Percentiles rank a stretch among this genome's conserved stretches.
Conservation (phyloP, 768 basidiomycete genomes). For the Boletus tylopilopsis region DNA sequence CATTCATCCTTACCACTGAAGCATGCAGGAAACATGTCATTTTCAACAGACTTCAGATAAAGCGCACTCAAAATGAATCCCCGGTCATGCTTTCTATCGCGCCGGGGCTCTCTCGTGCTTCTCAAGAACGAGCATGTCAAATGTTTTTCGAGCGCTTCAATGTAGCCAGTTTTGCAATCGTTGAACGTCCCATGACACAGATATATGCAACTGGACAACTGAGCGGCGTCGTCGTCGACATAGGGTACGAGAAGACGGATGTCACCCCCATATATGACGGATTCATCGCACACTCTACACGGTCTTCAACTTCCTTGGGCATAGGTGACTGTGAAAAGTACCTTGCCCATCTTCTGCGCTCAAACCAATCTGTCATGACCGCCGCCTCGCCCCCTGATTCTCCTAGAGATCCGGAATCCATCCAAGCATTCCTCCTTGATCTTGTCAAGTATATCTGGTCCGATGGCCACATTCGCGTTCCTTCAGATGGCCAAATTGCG, state of each 20-base stretch:
- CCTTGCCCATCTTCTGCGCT: constrained; percentile 67
- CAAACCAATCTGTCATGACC: constrained; percentile 61
- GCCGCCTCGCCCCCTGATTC: constrained; percentile 52
- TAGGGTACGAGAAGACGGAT: constrained; percentile 73
- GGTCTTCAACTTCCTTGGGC: constrained; percentile 60
- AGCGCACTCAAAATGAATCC: constrained; percentile 84
- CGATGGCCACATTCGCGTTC: constrained; percentile 67
- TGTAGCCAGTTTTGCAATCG: constrained; percentile 73
- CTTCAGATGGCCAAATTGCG: constrained; percentile 69
- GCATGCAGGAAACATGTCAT: constrained; percentile 75
- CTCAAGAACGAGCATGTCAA: constrained; percentile 73
- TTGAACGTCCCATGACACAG: constrained; percentile 83
- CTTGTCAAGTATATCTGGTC: constrained; percentile 62
- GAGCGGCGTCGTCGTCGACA: constrained; percentile 76
- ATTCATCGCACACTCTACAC: constrained; percentile 51
- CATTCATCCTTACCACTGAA: constrained; percentile 5
- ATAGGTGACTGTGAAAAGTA: constrained; percentile 69
- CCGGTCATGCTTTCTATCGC: constrained; percentile 74
- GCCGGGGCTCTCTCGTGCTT: constrained; percentile 58
- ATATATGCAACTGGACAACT: constrained; percentile 73
- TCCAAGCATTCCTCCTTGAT: constrained; percentile 53
- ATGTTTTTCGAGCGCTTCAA: constrained; percentile 93
- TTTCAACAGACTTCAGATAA: constrained; percentile 68
- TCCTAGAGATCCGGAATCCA: constrained; percentile 42
- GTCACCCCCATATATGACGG: constrained; percentile 78